Conservation (phyloP, 345 rosid species). For the Toxicodendron radicans region DNA sequence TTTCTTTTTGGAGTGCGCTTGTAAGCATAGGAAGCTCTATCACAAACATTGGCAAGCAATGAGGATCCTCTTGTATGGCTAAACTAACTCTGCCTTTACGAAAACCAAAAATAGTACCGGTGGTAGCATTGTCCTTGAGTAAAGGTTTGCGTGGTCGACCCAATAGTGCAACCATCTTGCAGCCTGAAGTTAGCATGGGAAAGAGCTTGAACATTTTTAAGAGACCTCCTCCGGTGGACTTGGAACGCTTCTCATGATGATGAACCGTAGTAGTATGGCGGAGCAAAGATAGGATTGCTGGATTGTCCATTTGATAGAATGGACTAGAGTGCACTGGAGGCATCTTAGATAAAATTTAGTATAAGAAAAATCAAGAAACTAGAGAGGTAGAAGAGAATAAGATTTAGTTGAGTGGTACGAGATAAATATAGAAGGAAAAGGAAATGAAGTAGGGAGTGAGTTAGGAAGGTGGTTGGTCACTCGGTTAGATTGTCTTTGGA, state of each 20-base stretch:
- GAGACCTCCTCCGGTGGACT: slow-evolving; percentile 58
- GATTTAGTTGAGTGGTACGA: neutral
- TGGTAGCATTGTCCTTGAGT: slow-evolving; percentile 77
- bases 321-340: slow-evolving; percentile 85
- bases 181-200: slow-evolving; percentile 93
- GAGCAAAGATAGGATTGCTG: slow-evolving; percentile 68
- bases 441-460: slow-evolving; percentile 19
- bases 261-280: slow-evolving; percentile 45
- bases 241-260: slow-evolving; percentile 48
- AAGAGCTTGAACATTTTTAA: slow-evolving; percentile 81
- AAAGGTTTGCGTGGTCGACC: slow-evolving; percentile 71
- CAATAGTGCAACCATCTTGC: slow-evolving; percentile 88
- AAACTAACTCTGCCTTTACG: slow-evolving; percentile 81
- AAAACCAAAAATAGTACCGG: slow-evolving; percentile 82
- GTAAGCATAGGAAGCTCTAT: slow-evolving; percentile 88
- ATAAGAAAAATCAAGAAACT: slow-evolving; percentile 14
- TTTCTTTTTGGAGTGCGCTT: slow-evolving; percentile 71
- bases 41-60: slow-evolving; percentile 71
- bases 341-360: slow-evolving; percentile 28
- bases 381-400: too few relatives aligned
- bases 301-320: slow-evolving; percentile 67
- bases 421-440: slow-evolving; percentile 23
- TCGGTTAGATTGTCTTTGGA: slow-evolving; percentile 38
- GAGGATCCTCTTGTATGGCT: slow-evolving; percentile 94
- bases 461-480: slow-evolving; percentile 53